Evolutionary conservation across 2,329 filamentous ascomycete species (phyloP).

Genomic region (Magnaporthiopsis poae): DNA sequence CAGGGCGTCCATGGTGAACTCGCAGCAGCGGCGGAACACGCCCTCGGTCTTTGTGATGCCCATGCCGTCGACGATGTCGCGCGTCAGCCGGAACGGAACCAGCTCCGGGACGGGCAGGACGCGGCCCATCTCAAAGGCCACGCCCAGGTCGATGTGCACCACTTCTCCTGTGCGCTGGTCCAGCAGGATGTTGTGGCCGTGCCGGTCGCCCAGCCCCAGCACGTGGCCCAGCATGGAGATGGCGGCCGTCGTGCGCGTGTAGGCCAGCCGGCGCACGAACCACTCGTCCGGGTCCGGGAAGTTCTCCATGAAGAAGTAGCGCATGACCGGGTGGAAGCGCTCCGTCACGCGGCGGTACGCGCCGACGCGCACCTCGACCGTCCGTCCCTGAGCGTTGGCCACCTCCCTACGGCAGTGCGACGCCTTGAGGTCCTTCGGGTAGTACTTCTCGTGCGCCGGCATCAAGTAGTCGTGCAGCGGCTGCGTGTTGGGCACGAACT

Average conservation of each 20-base stretch:
- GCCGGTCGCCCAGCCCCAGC: constrained; percentile 82
- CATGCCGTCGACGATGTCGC: constrained; percentile 95
- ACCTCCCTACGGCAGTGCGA: constrained; percentile 73
- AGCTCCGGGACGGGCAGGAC: constrained; percentile 92
- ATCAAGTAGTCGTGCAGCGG: constrained; percentile 86
- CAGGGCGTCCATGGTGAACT: constrained; percentile 89
- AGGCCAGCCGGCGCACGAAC: constrained; percentile 81
- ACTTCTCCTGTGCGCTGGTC: constrained; percentile 85
- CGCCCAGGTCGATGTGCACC: constrained; percentile 91
- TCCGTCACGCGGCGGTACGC: constrained; percentile 71
- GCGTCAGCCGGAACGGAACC: constrained; percentile 86
- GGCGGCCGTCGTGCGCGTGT: constrained; percentile 84
- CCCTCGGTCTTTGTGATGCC: constrained; percentile 90
- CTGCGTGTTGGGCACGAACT: constrained; percentile 90
- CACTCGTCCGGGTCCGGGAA: constrained; percentile 92
- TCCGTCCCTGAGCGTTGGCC: constrained; percentile 57
- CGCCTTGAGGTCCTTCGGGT: constrained; percentile 72
- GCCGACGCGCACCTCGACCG: constrained; percentile 59
- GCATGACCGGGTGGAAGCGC: constrained; percentile 83
- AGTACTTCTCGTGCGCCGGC: constrained; percentile 78
- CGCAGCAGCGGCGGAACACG: constrained; percentile 93
- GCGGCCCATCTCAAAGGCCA: constrained; percentile 92
- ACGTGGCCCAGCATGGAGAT: constrained; percentile 93
- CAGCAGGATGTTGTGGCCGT: constrained; percentile 92
- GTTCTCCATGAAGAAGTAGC: constrained; percentile 92